Conservation (phyloP, 768 basidiomycete genomes). For the Lactarius deliciosus region DNA sequence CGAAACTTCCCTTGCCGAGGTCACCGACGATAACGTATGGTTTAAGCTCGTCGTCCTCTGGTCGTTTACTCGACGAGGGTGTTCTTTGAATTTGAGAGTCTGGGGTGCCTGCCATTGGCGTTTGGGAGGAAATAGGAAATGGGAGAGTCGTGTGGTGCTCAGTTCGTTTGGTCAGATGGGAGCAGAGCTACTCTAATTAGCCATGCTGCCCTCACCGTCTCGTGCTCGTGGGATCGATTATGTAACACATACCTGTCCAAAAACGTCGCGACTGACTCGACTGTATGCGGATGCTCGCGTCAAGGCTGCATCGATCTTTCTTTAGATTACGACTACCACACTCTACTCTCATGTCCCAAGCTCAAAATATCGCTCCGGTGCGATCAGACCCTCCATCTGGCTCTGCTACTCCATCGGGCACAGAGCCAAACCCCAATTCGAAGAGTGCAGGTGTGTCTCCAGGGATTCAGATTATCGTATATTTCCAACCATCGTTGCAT, state of each 20-base stretch:
- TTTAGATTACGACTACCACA: slow-evolving; percentile 14
- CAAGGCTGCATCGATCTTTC: slow-evolving; percentile 34
- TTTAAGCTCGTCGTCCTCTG: slow-evolving; percentile 67
- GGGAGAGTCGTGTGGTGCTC: slow-evolving; percentile 1
- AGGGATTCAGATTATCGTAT: neutral
- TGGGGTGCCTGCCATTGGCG: slow-evolving; percentile 13
- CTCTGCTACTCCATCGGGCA: slow-evolving; percentile 8
- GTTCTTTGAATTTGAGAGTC: slow-evolving; percentile 13
- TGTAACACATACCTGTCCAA: neutral
- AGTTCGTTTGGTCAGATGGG: slow-evolving; percentile 3
- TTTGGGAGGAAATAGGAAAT: neutral
- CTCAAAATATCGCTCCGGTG: slow-evolving; percentile 7
- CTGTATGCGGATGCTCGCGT: slow-evolving; percentile 15
- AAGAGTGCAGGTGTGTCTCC: slow-evolving; percentile 43
- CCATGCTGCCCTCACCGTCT: neutral
- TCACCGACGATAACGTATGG: slow-evolving; percentile 77
- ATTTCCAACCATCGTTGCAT: neutral
- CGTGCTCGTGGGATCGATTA: neutral
- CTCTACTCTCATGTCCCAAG: slow-evolving; percentile 31
- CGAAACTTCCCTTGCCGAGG: slow-evolving; percentile 92
- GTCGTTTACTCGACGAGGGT: slow-evolving; percentile 24
- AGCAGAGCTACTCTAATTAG: slow-evolving; percentile 6
- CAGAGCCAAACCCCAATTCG: slow-evolving; percentile 32
- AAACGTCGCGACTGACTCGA: neutral
- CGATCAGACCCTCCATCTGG: slow-evolving; percentile 22